Evolutionary conservation across 2,329 filamentous ascomycete genomes (phyloP), one percentile per base, ranked within the genome.

Genomic region (Penicillium aurantiogriseum): DNA sequence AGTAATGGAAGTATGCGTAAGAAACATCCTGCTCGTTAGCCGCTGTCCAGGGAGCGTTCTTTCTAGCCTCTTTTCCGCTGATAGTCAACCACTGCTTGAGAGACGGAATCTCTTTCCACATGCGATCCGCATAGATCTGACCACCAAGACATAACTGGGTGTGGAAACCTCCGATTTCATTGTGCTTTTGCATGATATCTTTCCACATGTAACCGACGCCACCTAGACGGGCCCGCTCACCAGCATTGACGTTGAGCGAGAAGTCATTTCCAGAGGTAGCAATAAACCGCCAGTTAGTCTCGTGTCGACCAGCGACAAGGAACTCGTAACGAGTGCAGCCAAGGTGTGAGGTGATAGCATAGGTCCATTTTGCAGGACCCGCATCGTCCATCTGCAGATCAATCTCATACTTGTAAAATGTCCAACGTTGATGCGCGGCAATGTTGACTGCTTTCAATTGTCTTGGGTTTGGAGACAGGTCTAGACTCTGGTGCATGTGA

Each of bases 311-410:
- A 21, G 94, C 94, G 19, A 99, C 90, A 21, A 97, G 83, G 74
- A 99, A 99, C 70, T 99, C 94, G 74, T 97, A 99, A 27, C 94
- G 85, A n/a, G 94, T 97, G 77, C 94, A 99, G 35, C 94, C 94
- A 21, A 97, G 81, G 69, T 97, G 92, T 1, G 94, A 97, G 0
- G 94, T 99, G 51, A 99, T 92, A 2, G 94, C 94, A 71, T 99
- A 99, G 0, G 94, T 99, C 94, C 94, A 99, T 70, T 94, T 89
- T 0, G 91, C 89, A 31, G 85, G 83, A 27, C 81, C 83, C 17
- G 80, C 72, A 17, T 97, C 92, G 35, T 89, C 87, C 94, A 99
- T 99, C 59, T 85, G 86, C 46, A 99, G 76, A 60, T 96, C 90
- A 55, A 97, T 76, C 61, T 96, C 92, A 70, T 99, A 99, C 70